Evolutionary conservation across 768 basidiomycete species (phyloP).

Genomic region (Nevesoporus exiguus): DNA sequence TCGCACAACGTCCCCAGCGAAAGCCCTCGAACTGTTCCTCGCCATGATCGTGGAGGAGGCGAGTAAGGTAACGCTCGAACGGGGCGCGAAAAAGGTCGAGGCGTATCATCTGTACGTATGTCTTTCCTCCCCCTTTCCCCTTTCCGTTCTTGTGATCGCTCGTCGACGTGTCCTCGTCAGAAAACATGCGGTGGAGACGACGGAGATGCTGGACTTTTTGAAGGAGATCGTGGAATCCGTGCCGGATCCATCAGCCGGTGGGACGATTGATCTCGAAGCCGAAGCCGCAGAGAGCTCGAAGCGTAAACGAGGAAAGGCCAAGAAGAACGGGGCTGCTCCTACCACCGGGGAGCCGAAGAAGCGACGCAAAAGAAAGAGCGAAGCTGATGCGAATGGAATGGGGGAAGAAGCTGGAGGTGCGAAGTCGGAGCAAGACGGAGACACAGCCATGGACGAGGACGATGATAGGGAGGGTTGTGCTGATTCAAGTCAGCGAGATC

Average conservation of each 20-base stretch:
- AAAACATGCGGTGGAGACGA: slow-evolving; percentile 88
- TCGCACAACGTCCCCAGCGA: slow-evolving; percentile 53
- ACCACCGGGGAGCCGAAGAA: slow-evolving; percentile 40
- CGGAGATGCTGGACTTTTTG: slow-evolving; percentile 89
- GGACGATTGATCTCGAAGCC: slow-evolving; percentile 68
- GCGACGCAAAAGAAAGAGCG: slow-evolving; percentile 47
- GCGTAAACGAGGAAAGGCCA: slow-evolving; percentile 58
- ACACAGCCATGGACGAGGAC: slow-evolving; percentile 38
- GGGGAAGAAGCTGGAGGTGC: slow-evolving; percentile 36
- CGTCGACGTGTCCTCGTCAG: slow-evolving; percentile 37
- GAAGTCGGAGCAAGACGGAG: slow-evolving; percentile 38
- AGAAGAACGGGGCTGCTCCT: slow-evolving; percentile 39
- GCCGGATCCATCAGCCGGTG: slow-evolving; percentile 84
- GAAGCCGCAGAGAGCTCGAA: slow-evolving; percentile 52
- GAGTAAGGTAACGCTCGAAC: slow-evolving; percentile 69
- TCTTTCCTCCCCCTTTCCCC: background rate
- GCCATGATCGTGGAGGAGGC: slow-evolving; percentile 79
- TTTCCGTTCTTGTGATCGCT: background rate
- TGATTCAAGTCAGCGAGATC: slow-evolving; percentile 39
- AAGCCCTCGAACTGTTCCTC: slow-evolving; percentile 91
- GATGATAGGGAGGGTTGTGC: slow-evolving; percentile 40
- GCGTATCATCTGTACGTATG: slow-evolving; percentile 87
- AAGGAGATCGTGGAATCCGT: slow-evolving; percentile 86
- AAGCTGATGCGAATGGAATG: slow-evolving; percentile 32
- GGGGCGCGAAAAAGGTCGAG: slow-evolving; percentile 87